A percentile compares a stretch with the other conserved stretches of the same genome.
Conservation (phyloP, 73 alveolate species). For the Tetrahymena borealis region DNA sequence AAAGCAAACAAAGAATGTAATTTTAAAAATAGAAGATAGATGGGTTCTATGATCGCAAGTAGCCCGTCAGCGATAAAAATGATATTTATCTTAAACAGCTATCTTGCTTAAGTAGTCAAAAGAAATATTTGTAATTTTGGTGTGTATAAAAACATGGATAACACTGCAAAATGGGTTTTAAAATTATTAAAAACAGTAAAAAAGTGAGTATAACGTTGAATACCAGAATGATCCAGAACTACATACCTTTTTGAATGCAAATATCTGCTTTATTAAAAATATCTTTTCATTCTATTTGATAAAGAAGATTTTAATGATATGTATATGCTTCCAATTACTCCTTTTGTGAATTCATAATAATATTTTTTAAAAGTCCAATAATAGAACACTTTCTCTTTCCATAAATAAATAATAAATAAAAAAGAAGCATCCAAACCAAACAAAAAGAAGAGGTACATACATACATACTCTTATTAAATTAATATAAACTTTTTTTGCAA, state of each 20-base stretch:
- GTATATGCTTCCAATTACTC: not conserved
- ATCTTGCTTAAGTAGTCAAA: no score
- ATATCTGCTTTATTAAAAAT: not conserved
- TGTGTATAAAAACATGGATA: no score
- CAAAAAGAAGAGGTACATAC: slow-evolving; percentile 2
- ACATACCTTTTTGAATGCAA: not conserved
- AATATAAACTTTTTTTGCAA: not conserved
- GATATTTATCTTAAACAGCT: no score
- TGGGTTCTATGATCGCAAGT: no score
- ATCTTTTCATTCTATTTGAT: not conserved
- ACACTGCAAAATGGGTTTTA: not conserved
- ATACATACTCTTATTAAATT: no score
- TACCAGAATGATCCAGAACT: not conserved
- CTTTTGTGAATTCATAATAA: not conserved
- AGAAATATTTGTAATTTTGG: no score
- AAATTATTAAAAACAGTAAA: not conserved
- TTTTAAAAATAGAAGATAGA: not conserved
- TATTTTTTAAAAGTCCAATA: not conserved
- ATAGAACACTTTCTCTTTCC: not conserved
- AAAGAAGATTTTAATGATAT: not conserved
- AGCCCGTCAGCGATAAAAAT: no score
- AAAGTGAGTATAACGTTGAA: not conserved
- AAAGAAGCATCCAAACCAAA: not conserved
- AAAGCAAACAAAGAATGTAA: not conserved
- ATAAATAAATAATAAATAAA: not conserved